A percentile compares a stretch with the other conserved stretches of the same genome.
These are phyloP conservation scores for Xylaria venustula DNA, from an alignment of 495 filamentous ascomycete species.

Conservation along the genomic window DNA sequence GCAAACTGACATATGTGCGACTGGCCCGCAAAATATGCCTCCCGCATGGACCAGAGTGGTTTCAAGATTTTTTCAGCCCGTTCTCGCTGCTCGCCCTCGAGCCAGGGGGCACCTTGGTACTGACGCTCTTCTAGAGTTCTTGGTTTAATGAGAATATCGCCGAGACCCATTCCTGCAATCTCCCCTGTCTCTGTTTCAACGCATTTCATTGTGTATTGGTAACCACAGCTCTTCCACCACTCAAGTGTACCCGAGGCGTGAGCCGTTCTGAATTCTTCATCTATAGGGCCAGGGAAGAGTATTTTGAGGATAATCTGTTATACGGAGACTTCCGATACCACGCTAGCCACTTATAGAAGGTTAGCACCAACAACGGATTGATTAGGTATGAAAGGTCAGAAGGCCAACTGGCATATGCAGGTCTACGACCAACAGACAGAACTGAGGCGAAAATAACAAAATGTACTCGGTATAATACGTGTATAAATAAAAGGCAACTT, in stretches of 20 bases:
- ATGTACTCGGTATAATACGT: too few species aligned
- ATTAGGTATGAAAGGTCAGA: too few species aligned
- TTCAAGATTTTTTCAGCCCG: slow-evolving; percentile 30
- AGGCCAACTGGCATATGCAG: too few species aligned
- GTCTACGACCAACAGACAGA: too few species aligned
- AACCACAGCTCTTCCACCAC: slow-evolving; percentile 28
- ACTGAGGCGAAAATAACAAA: too few species aligned
- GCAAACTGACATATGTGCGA: slow-evolving; percentile 29
- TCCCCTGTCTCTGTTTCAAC: slow-evolving; percentile 34
- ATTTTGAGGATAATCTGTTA: slow-evolving; percentile 31
- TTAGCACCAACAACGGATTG: too few species aligned
- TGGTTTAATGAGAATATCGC: slow-evolving; percentile 22
- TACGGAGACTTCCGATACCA: too few species aligned
- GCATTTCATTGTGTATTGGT: slow-evolving; percentile 37
- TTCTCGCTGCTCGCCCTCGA: slow-evolving; percentile 25
- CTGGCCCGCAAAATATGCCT: slow-evolving; percentile 27
- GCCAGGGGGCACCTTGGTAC: slow-evolving; percentile 32
- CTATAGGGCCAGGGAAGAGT: slow-evolving; percentile 29
- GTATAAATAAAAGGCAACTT: too few species aligned
- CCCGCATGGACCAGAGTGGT: slow-evolving; percentile 27
- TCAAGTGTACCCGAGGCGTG: slow-evolving; percentile 30
- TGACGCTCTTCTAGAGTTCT: slow-evolving; percentile 27
- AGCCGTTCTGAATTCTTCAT: slow-evolving; percentile 27
- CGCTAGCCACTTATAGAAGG: too few species aligned
- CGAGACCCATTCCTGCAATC: slow-evolving; percentile 33